Evolutionary conservation across 2,329 filamentous ascomycete species (phyloP), one percentile per base, ranked within the genome.

Genomic region (Xylaria sp.): DNA sequence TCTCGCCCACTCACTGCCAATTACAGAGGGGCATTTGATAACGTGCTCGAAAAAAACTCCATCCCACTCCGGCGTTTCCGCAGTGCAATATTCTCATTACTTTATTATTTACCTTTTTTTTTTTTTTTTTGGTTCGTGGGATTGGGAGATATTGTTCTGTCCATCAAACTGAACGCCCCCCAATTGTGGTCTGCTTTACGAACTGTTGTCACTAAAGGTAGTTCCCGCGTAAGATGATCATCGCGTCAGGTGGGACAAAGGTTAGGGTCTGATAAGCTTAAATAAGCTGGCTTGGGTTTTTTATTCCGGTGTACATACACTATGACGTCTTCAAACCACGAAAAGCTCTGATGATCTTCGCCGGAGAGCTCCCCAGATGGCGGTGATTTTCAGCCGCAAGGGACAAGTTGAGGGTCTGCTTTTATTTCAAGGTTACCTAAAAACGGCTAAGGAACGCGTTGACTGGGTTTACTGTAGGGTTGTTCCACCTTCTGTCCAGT

Each of bases 311-410:
- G 42, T 5, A 13, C 20, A 25, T 56, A 33, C 53, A 51, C 29
- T 61, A 61, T 65, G 63, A 60, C 57, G 63, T 61, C 56, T 42
- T 50, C 15, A n/a, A 25, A 22, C 4, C 22, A 27, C n/a, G 42
- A 13, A 10, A 17, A 57, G 33, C 29, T 53, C 47, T 13, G 25
- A 22, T 33, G 51, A 57, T 55, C 53, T 29, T 55, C 36, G 36
- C 36, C 17, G 20, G 10, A 20, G 22, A 10, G 20, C 22, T 38
- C 51, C 29, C 33, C 2, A 25, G 29, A 36, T n/a, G 59, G 38
- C 49, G 49, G 27, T 36, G 59, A 45, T 58, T 66, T 50, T 66
- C 58, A 66, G 63, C 63, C 58, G 63, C 58, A 66, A 58, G 58
- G 63, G 58, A 33, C 11, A 4, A 42, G 11, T 29, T 3, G 33